Evolutionary conservation across 2,329 filamentous ascomycete genomes (phyloP), one percentile per base, ranked within the genome.

Genomic region (Lithohypha guttulata): DNA sequence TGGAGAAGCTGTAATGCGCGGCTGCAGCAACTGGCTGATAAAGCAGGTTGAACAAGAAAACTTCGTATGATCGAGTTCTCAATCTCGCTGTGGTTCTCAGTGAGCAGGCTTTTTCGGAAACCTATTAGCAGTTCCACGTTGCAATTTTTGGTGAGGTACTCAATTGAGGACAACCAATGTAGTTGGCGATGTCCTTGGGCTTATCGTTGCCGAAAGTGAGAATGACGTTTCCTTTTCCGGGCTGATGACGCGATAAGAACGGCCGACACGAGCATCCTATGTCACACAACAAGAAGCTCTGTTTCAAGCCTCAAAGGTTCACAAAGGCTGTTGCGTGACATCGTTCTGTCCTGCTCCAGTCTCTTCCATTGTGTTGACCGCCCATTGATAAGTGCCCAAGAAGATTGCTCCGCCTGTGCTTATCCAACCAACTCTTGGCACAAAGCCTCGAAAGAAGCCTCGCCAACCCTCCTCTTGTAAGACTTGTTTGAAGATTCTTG

Each of bases 381-480:
- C 81, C 76, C 79, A 91, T 60, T 94, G 85, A 60, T 95, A 95
- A 53, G 82, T 89, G 1, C 89, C 91, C 55, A 96, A 60, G 64
- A 98, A 98, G 22, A 98, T 85, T 8, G 89, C 85, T 1, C 91
- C 91, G 2, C 91, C 91, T 41, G 84, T 81, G 50, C 84, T 91
- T 57, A 98, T 98, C 87, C 91, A 96, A 46, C 84, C 80, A 7
- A 94, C 79, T 38, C 91, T 70, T 2, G 91, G 91, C 11, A 81
- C 86, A 50, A 80, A 62, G 1, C 67, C 67, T 26, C 63, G 59
- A 54, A 65, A 67, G 39, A 71, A 62, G 18, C 59, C 66, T 26
- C 59, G 55, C 11, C 56, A 45, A 1, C 68, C 69, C 50, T 69
- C 65, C 32, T 62, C 55, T 31, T 46, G 56, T 54, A 78, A 64